Evolutionary conservation across 2,329 filamentous ascomycete species (phyloP).

Genomic region (Aspergillus felis): DNA sequence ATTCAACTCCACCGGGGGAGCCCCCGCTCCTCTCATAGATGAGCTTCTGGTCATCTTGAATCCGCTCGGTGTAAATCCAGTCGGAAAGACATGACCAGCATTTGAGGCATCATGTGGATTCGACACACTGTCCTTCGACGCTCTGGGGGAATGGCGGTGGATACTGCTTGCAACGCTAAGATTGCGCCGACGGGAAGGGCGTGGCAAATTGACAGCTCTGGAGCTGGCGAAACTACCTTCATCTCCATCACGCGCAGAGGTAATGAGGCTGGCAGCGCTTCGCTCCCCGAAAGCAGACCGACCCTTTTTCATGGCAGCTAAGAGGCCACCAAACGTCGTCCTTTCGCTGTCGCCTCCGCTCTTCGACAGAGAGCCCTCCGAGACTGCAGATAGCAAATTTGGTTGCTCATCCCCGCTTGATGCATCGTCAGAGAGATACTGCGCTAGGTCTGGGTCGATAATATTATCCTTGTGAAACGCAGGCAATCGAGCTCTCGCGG

Average conservation of each 20-base stretch:
- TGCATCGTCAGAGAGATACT: conserved; percentile 91
- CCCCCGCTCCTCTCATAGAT: conserved; percentile 71
- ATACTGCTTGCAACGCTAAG: conserved; percentile 76
- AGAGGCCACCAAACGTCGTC: conserved; percentile 65
- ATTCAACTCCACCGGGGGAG: conserved; percentile 79
- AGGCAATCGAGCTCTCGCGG: conserved; percentile 65
- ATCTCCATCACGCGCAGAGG: conserved; percentile 62
- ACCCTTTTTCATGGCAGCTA: conserved; percentile 71
- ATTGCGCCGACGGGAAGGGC: conserved; percentile 70
- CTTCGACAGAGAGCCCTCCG: conserved; percentile 58
- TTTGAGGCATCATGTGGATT: conserved; percentile 29
- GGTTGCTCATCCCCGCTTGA: conserved; percentile 91
- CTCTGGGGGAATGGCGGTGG: conserved; percentile 69
- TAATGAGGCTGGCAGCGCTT: conserved; percentile 66
- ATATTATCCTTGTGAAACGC: conserved; percentile 99
- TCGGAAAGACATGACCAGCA: conserved; percentile 40
- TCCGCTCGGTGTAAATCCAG: conserved; percentile 31
- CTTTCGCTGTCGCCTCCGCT: conserved; percentile 69
- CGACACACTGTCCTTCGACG: conserved; percentile 54
- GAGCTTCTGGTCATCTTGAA: conserved; percentile 69
- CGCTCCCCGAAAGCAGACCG: conserved; percentile 70
- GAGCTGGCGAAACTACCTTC: conserved; percentile 62
- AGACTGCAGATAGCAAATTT: conserved; percentile 74
- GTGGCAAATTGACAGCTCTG: conserved; percentile 56
- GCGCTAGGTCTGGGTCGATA: conserved; percentile 91